Evolutionary conservation across 2,329 filamentous ascomycete species (phyloP).

Genomic region (Didymella glomerata): DNA sequence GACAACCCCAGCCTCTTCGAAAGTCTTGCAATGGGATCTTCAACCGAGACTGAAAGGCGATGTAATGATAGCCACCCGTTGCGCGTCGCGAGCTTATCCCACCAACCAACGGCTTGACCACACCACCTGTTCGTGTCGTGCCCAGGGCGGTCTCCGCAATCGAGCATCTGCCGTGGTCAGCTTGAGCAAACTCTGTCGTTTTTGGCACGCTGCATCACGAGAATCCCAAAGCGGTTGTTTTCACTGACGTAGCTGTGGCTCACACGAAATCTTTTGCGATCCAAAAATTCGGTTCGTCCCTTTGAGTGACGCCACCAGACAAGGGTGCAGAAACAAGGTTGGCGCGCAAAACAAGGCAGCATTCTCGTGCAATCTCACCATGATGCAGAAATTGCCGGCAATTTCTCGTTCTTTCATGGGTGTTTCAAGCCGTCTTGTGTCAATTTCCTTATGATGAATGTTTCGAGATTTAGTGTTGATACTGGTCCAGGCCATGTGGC

Average conservation of each 20-base stretch:
- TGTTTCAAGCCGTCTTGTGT: slow-evolving; percentile 1
- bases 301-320: slow-evolving; percentile 18
- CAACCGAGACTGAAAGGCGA: slow-evolving; percentile 3
- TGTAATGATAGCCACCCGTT: slow-evolving; percentile 22
- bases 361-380: slow-evolving; percentile 16
- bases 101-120: slow-evolving; percentile 14
- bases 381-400: slow-evolving; percentile 8
- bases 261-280: slow-evolving; percentile 2
- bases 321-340: slow-evolving; percentile 17
- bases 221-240: slow-evolving; percentile 7
- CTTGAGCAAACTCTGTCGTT: slow-evolving; percentile 9
- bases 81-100: slow-evolving; percentile 16
- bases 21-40: slow-evolving; percentile 19
- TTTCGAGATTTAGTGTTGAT: slow-evolving; percentile 4
- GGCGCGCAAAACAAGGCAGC: slow-evolving; percentile 19
- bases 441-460: slow-evolving; percentile 4
- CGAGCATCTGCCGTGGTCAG: slow-evolving; percentile 11
- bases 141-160: slow-evolving; percentile 14
- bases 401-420: slow-evolving; percentile 1
- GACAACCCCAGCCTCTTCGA: slow-evolving; percentile 11
- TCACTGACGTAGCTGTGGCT: slow-evolving; percentile 20
- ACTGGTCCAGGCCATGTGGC: slow-evolving; percentile 5
- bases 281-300: slow-evolving; percentile 6
- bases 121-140: slow-evolving; percentile 7
- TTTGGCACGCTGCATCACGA: slow-evolving; percentile 12